Conservation (phyloP, 2,329 filamentous ascomycete species). For the Sporothrix phasma region DNA sequence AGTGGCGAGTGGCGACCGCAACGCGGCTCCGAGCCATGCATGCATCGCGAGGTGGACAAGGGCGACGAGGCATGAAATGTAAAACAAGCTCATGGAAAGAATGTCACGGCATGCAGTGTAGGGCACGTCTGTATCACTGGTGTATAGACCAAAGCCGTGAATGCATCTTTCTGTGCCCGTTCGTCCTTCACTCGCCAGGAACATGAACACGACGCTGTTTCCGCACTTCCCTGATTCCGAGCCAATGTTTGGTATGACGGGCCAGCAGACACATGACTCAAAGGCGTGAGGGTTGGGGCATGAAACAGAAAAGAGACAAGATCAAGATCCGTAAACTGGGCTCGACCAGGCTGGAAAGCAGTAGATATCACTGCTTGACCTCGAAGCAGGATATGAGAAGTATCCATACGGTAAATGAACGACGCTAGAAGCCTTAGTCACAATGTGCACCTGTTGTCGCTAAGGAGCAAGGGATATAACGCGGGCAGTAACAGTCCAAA, state of each 20-base stretch:
- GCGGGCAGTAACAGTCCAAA: no score
- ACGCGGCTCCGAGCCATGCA: not conserved
- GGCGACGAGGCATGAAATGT: not conserved
- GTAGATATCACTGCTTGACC: not conserved
- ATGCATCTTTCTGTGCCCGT: not conserved
- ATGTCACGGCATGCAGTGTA: not conserved
- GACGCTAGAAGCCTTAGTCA: no score
- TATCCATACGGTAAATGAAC: no score
- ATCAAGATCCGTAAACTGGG: no score
- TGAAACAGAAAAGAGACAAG: not conserved
- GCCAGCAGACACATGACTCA: not conserved
- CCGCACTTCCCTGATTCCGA: not conserved
- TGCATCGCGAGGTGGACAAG: not conserved
- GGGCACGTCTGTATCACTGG: not conserved
- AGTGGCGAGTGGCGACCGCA: not conserved
- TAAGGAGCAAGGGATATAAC: no score
- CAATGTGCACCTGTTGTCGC: no score
- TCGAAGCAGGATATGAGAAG: no score
- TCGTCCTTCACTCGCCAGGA: not conserved
- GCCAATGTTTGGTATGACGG: not conserved
- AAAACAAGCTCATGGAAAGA: slow-evolving; percentile 2
- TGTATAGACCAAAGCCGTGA: not conserved
- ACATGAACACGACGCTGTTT: not conserved
- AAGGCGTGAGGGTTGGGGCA: not conserved
- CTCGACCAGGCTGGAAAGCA: not conserved